Evolutionary conservation across 208 protist genomes (phyloP).

Genomic region (Leishmania guyanensis): DNA sequence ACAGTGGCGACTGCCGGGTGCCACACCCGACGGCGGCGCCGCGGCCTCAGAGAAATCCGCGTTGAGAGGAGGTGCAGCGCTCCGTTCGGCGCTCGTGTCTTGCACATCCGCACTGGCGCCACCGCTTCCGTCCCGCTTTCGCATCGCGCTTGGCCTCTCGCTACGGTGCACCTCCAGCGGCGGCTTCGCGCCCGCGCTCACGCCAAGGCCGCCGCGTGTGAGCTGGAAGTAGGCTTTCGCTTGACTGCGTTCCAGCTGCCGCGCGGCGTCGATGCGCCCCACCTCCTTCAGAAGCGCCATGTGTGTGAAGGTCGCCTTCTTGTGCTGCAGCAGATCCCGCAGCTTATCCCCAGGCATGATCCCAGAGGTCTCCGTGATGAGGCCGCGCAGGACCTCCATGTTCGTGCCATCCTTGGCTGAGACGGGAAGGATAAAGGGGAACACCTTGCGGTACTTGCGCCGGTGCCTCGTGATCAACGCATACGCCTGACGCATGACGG

Average conservation of each 20-base stretch:
- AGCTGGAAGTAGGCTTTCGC: constrained; percentile 46
- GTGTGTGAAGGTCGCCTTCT: constrained; percentile 50
- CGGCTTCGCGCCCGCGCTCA: neutral
- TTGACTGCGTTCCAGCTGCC: constrained; percentile 43
- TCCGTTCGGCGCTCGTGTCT: neutral
- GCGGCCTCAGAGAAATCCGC: neutral
- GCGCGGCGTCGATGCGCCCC: constrained; percentile 49
- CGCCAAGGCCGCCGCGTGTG: neutral
- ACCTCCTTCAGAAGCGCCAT: constrained; percentile 59
- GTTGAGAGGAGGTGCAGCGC: neutral
- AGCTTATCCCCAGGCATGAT: constrained; percentile 85
- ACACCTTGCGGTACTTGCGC: constrained; percentile 86
- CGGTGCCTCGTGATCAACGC: constrained; percentile 82
- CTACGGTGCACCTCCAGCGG: neutral
- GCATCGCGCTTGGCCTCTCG: neutral
- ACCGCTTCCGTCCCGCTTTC: neutral
- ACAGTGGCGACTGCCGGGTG: neutral
- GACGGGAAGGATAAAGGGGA: constrained; percentile 84
- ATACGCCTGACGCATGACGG: constrained; percentile 91
- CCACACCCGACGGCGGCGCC: neutral
- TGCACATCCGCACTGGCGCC: neutral
- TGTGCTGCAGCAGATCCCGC: constrained; percentile 62
- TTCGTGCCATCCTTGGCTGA: constrained; percentile 85
- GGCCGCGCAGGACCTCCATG: constrained; percentile 82
- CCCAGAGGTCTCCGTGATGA: constrained; percentile 88